phyloP scores from a whole-genome alignment of 225 moss, liverwort and hornwort species.

The Lunularia cruciata region DNA sequence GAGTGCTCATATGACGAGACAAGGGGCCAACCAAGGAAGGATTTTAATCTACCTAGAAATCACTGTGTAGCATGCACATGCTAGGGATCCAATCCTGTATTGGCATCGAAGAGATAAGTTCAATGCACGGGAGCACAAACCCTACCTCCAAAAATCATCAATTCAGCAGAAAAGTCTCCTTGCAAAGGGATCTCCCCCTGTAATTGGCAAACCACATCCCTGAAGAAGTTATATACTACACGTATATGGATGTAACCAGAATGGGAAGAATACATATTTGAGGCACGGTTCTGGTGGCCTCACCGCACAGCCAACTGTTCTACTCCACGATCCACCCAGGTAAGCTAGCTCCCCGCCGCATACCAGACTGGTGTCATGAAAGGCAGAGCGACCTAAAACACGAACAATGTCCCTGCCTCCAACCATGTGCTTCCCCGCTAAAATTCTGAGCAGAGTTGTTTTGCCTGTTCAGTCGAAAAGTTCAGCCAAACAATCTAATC shows the following conservation, averaged over 20 bases:
- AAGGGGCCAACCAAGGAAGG: no score
- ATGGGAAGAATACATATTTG: no score
- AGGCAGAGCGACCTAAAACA: conserved; percentile 87
- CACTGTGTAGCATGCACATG: no score
- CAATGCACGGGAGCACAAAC: no score
- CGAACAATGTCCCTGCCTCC: conserved; percentile 82
- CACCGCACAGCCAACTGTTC: conserved; percentile 53
- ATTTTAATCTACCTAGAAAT: no score
- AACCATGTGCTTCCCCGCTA: conserved; percentile 98
- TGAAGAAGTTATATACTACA: no score
- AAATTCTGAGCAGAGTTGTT: conserved; percentile 75
- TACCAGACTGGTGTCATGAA: conserved; percentile 84
- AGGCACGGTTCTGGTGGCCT: not conserved
- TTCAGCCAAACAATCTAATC: no score
- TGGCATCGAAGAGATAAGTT: no score
- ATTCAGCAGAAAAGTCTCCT: conserved; percentile 89
- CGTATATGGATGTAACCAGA: no score
- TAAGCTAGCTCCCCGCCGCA: conserved; percentile 80
- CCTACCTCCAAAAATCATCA: conserved; percentile 80
- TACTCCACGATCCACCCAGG: conserved; percentile 76
- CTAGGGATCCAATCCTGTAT: no score
- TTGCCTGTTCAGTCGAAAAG: no score
- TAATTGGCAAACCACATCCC: conserved; percentile 51
- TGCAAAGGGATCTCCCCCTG: conserved; percentile 86
- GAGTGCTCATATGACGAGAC: no score